Base-by-base conservation (phyloP, 1,139 yeast species). In the Suhomyces chickasaworum region DNA sequence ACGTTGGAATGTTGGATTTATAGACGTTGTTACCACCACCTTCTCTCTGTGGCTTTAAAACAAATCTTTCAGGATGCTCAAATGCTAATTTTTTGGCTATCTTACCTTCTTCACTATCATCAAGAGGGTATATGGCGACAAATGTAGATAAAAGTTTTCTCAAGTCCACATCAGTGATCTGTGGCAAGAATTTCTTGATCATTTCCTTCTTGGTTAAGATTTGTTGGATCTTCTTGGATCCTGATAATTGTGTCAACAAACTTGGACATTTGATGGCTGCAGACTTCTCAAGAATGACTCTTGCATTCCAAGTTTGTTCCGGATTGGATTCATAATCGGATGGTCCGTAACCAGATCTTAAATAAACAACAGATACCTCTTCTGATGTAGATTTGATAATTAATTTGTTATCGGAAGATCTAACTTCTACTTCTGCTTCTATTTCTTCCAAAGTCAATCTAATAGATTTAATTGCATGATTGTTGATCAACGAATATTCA, bases 1-100 rank as follows among this genome's bases (percentile, higher is more conserved):
- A 91, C 0, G 51, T 69, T 2, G 97, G 97, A 46, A 93, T 93
- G 55, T 89, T 86, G 39, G 80, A 80, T 58, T 88, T 88, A 69
- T 93, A 93, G 44, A 93, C 78, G 63, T 93, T 93, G 66, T 93
- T 90, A 18, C 99, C 99, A 18, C 86, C 86, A 32, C 99, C 99
- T 72, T 93, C 99, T 71, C 99, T 81, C 67, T 95, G 99, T 3
- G 99, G 99, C 62, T 93, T 93, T 57, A 93, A 75, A 1, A 93
- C 99, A 64, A 74, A 93, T 30, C 77, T 75, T 48, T 80, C 79
- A 0, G 97, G 93, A 1, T 68, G 53, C 51, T 81, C 81, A 42
- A 85, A 69, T 2, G 96, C 96, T 43, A 89, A 66, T 49, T 77
- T 70, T 50, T 80, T 81, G 4, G 96, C 97, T 35, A 60, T 49